Evolutionary conservation across 257 asterid genomes (phyloP).

Genomic region (Capsicum pubescens): DNA sequence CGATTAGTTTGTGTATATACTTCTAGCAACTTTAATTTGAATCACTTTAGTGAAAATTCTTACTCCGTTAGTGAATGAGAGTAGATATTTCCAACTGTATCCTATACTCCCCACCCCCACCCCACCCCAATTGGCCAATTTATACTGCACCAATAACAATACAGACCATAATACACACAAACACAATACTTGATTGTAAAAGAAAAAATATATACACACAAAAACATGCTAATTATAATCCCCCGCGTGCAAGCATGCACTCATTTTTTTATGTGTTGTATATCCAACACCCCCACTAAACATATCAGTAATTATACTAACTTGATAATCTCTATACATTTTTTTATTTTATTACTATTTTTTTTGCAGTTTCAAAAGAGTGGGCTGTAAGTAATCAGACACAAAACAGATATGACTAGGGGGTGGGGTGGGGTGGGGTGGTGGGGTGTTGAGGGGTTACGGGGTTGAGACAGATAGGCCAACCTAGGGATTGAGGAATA

Average conservation of each 20-base stretch:
- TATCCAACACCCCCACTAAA: conserved; percentile 32
- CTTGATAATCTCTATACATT: conserved; percentile 40
- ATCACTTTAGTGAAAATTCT: no score
- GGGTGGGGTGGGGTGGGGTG: no score
- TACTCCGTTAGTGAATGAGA: not conserved
- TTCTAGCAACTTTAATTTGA: no score
- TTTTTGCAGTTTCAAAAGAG: conserved; percentile 13
- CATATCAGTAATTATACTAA: conserved; percentile 14
- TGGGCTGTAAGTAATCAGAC: conserved; percentile 31
- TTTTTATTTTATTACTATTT: not conserved
- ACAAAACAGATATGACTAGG: not conserved
- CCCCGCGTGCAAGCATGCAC: conserved; percentile 53
- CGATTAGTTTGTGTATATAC: no score
- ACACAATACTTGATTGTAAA: conserved; percentile 11
- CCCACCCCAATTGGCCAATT: not conserved
- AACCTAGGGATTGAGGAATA: conserved; percentile 46
- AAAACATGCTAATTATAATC: conserved; percentile 36
- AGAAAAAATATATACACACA: conserved; percentile 30
- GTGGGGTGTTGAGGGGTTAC: no score
- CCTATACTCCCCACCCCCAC: not conserved
- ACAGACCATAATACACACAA: conserved; percentile 14
- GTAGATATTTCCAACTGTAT: not conserved
- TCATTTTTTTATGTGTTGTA: conserved; percentile 34
- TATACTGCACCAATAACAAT: not conserved
- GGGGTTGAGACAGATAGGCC: conserved; percentile 30